Evolutionary conservation across 495 filamentous ascomycete species (phyloP), one percentile per base, ranked within the genome.

Genomic region (Astrocystis sublimbata): DNA sequence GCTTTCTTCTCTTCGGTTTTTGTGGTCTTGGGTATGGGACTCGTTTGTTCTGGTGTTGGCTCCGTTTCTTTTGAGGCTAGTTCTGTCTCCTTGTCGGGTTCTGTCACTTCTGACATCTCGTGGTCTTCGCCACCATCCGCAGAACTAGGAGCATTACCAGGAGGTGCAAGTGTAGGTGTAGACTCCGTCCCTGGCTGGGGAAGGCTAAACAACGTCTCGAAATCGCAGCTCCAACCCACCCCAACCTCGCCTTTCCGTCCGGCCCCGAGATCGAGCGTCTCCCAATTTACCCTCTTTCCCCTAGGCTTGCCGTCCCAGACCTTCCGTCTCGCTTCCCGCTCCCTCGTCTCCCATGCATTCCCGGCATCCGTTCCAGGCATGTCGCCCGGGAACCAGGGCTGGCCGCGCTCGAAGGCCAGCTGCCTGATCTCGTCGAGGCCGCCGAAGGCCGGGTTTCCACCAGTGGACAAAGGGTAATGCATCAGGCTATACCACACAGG

Each of bases 401-500:
- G 77, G 1, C 85, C 86, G n/a, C 85, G 81, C 72, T 97, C 92
- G 69, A 96, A 97, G 8, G 86, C 78, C 35, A 96, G 78, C 73
- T 98, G 96, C 57, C 88, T 80, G 54, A 86, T 80, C 71, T 98
- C 88, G 26, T 89, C 81, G 28, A 97, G 65, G 3, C 94, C 93
- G 17, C 92, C 93, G 65, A 97, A 92, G 30, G 88, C 81, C 8
- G 90, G 86, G 46, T 89, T 92, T 2, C 89, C 85, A 24, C 91
- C 90, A 10, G 87, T 88, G 3, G 89, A 91, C 1, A 96, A 79
- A 0, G 92, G 92, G 68, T 90, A 93, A 68, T 90, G 90, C 84
- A 96, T 88, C 12, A 98, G 67, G 15, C 85, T 82, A 67, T 93
- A 90, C 94, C 94, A 98, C 36, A 98, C 76, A 1, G 92, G 87